Evolutionary conservation across 805 yeast species (phyloP).

Genomic region (Isabelozyma gotoi): DNA sequence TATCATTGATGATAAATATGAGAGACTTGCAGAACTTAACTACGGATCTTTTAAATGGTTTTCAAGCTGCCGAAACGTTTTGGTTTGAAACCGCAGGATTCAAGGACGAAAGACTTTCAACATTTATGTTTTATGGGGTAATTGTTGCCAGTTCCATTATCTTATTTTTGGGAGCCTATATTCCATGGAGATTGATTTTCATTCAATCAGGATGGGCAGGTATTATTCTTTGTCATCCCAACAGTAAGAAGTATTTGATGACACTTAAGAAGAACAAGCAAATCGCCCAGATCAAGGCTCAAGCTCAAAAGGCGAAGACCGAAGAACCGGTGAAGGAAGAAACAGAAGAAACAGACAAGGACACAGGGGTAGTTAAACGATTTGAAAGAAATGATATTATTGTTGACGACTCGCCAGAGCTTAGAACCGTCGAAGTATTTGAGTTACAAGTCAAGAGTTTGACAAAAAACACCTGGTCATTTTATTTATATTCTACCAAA

Average conservation of each 20-base stretch:
- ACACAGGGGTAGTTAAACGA: constrained; percentile 18
- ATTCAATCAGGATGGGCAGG: constrained; percentile 58
- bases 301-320: constrained; percentile 4
- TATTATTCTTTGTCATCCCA: constrained; percentile 61
- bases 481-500: constrained; percentile 53
- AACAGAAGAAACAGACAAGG: constrained; percentile 17
- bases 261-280: constrained; percentile 8
- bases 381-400: constrained; percentile 52
- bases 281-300: constrained; percentile 3
- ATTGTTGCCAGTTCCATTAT: constrained; percentile 34
- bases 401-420: constrained; percentile 67
- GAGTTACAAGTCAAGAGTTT: constrained; percentile 71
- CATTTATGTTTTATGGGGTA: constrained; percentile 50
- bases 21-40: constrained; percentile 71
- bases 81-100: constrained; percentile 68
- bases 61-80: constrained; percentile 54
- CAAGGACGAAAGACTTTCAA: constrained; percentile 64
- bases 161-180: constrained; percentile 46
- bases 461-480: constrained; percentile 60
- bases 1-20: constrained; percentile 58
- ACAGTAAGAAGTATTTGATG: constrained; percentile 30
- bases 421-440: constrained; percentile 67
- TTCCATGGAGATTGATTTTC: constrained; percentile 65
- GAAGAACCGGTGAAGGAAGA: constrained; percentile 9
- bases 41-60: constrained; percentile 48